Conservation (phyloP, 306 rosid species). For the Prunus mira region DNA sequence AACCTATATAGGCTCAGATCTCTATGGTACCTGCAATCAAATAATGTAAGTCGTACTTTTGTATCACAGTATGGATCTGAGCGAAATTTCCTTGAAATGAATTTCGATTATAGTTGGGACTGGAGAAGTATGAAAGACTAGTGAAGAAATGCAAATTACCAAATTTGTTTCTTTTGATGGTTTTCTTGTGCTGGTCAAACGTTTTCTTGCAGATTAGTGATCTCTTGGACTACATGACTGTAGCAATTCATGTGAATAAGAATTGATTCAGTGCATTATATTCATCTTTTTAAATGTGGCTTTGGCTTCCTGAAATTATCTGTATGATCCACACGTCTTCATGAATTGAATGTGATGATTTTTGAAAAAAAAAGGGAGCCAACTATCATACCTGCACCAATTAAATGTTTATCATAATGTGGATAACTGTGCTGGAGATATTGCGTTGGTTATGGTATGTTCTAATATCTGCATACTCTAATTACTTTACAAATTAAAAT, state of each 20-base stretch:
- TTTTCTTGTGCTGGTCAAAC: constrained; percentile 4
- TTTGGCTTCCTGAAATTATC: neutral
- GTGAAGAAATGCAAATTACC: neutral
- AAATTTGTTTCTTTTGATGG: neutral
- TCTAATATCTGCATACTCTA: no score
- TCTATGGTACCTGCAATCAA: constrained; percentile 63
- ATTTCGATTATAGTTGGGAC: neutral
- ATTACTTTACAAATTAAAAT: neutral
- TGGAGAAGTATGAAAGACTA: neutral
- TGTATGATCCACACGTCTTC: neutral
- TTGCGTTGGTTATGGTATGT: no score
- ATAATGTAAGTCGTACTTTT: constrained; percentile 47
- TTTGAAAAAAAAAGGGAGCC: no score
- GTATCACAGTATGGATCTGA: constrained; percentile 2
- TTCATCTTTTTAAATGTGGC: neutral
- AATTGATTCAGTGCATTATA: neutral
- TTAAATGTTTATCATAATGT: no score
- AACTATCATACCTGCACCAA: no score
- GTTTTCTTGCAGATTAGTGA: neutral
- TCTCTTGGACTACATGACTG: constrained; percentile 3
- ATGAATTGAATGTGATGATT: neutral
- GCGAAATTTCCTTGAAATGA: constrained; percentile 15
- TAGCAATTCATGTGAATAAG: neutral
- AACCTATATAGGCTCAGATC: constrained; percentile 71
- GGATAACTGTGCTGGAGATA: no score